phyloP scores from a whole-genome alignment of 202 grass and related monocot genomes.

The Zoysia matrella region DNA sequence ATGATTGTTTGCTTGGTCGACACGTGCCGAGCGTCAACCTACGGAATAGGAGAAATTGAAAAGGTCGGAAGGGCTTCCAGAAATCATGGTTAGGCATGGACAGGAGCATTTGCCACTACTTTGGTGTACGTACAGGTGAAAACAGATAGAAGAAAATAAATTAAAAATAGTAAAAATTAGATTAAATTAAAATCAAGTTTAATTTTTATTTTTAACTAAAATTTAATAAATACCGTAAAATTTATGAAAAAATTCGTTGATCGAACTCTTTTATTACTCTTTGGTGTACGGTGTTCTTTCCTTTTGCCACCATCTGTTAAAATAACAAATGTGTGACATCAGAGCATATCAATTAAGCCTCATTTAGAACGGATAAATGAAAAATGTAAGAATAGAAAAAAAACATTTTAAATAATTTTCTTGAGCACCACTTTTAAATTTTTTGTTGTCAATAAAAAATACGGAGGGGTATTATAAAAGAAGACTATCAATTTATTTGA shows the following conservation, averaged over 20 bases:
- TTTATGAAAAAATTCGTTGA: too few relatives aligned
- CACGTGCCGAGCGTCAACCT: slow-evolving; percentile 12
- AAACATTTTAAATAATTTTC: not conserved
- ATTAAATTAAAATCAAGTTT: too few relatives aligned
- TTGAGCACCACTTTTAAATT: too few relatives aligned
- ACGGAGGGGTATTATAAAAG: too few relatives aligned
- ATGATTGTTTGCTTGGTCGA: slow-evolving; percentile 28
- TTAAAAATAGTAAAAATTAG: too few relatives aligned
- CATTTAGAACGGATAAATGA: slow-evolving; percentile 11
- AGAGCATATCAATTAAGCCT: slow-evolving; percentile 24
- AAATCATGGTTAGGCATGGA: slow-evolving; percentile 6
- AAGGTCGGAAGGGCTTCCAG: not conserved
- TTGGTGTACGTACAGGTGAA: not conserved
- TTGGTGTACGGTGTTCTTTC: slow-evolving; percentile 12
- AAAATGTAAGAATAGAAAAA: not conserved
- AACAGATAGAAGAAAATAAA: too few relatives aligned
- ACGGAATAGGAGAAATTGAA: not conserved
- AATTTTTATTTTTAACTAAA: too few relatives aligned
- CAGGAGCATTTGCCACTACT: slow-evolving; percentile 23
- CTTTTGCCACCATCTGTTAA: slow-evolving; percentile 5
- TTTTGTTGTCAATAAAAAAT: too few relatives aligned
- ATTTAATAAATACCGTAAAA: too few relatives aligned
- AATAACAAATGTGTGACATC: slow-evolving; percentile 1
- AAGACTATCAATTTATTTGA: too few relatives aligned
- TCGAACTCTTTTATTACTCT: too few relatives aligned